Base-by-base conservation (phyloP, 495 filamentous ascomycete genomes). In the Penicillium pulvis region DNA sequence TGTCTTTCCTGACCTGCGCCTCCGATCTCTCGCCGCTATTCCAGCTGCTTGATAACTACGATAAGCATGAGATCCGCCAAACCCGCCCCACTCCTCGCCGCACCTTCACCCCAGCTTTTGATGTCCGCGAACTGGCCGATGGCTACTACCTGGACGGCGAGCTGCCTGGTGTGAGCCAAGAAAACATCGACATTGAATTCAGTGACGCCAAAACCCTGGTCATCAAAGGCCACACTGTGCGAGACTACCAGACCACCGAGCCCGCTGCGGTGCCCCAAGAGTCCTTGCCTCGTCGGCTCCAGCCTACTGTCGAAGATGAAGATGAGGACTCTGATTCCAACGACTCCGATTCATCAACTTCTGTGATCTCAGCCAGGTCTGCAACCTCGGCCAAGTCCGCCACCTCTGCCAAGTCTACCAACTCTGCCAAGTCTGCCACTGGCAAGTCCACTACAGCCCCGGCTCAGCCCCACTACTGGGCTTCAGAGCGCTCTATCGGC, bases 111-210 rank as follows among this genome's bases (percentile, higher is more conserved):
- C 91, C 91, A 1, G 84, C 84, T 59, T 97, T 97, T 74, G 93
- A 97, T 68, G 81, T 96, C 46, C 81, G 82, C 56, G 92, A 96
- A 74, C 71, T 78, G 2, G 76, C 81, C 43, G 67, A 85, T 14
- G 69, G 68, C 62, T 98, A 93, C 72, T 83, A 92, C 64, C 86
- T 98, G 2, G 85, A 94, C 64, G 92, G 92, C 64, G 93, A 97
- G 72, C 82, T 97, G 0, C 91, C 93, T 0, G 93, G 93, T 41
- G 80, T 92, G 47, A 83, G 90, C 49, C 88, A 90, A 67, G 83
- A 88, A 56, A 80, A 95, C 64, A 73, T 97, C 60, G 75, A 84
- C 52, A 89, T 97, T 65, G 91, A 96, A 71, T 96, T 96, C 80
- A 85, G 83, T 50, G 93, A 96, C 68, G 74, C 80, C 5, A 81